Base-by-base conservation (phyloP, 176 grass and related monocot species). In the Eleusine indica region DNA sequence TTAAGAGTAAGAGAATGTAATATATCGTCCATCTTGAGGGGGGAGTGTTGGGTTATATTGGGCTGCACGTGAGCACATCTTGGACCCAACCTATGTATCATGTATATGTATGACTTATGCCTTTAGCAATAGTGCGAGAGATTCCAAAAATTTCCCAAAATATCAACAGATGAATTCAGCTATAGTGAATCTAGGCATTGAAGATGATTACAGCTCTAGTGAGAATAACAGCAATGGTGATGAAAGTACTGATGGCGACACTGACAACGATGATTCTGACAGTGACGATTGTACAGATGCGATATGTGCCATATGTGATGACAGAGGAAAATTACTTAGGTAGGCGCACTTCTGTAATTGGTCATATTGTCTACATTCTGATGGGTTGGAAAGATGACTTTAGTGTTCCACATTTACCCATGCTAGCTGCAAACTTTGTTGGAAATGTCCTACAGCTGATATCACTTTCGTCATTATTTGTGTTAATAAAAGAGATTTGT, bases 241-340 rank as follows among this genome's bases (percentile, higher is more conserved):
- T 9, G 25, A 54, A 35, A 44, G 35, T 72, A 68, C 66, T 75
- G 51, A 49, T n/a, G 3, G 72, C 72, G 77, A 73, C 63, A 56
- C 15, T 75, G 64, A 38, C 16, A 68, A 66, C 84, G 83, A 52
- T 11, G 80, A 67, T 68, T 58, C 48, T 39, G 70, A 81, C 41
- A 67, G 38, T 52, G 74, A 71, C 54, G 82, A 85, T 72, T 40
- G 70, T 68, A 86, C 85, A 57, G 85, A 92, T 80, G 47, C 52
- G 19, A 76, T 92, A 73, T 92, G 93, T 83, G 80, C 82, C 10
- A 86, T 92, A 81, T 95, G 93, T 47, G 90, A 95, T 56, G 86
- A 95, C 63, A 90, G 93, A 68, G 93, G 90, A 58, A 84, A 79
- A 4, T 44, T 92, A 72, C 70, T 95, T 49, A 78, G 90, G 93